These are phyloP conservation scores for Escallonia herrerae DNA, from an alignment of 129 eudicot genomes.

Conservation along the genomic window DNA sequence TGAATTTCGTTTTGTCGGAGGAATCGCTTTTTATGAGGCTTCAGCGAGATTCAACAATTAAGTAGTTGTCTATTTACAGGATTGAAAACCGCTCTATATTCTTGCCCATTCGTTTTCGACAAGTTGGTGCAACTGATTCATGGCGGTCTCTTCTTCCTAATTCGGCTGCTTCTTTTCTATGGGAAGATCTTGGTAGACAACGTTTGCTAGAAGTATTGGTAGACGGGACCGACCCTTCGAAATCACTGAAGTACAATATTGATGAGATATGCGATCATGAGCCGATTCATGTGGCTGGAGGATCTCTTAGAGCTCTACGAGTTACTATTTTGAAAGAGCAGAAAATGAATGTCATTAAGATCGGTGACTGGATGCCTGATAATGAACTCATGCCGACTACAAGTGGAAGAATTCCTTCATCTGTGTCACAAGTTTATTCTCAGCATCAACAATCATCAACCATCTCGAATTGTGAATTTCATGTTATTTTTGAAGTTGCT, in stretches of 20 bases:
- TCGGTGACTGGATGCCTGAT: conserved; percentile 82
- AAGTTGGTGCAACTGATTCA: conserved; percentile 72
- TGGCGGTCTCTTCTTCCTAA: conserved; percentile 79
- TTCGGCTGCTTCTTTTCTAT: conserved; percentile 69
- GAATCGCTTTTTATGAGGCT: too few species aligned
- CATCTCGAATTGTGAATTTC: conserved; percentile 62
- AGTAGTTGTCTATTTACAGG: conserved; percentile 39
- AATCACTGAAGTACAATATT: conserved; percentile 56
- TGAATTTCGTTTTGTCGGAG: too few species aligned
- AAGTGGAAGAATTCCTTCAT: conserved; percentile 19
- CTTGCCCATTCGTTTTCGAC: conserved; percentile 75
- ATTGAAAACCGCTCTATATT: conserved; percentile 84
- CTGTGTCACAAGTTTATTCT: conserved; percentile 26
- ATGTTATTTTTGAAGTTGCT: conserved; percentile 72
- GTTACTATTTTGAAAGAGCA: conserved; percentile 73
- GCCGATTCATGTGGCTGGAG: conserved; percentile 49
- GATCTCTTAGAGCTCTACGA: conserved; percentile 55
- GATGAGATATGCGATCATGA: conserved; percentile 83
- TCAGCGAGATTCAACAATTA: neutral
- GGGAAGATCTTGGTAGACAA: conserved; percentile 96
- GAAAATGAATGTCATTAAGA: conserved; percentile 70
- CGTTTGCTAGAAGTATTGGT: conserved; percentile 61
- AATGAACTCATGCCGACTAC: conserved; percentile 23
- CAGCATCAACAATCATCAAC: conserved; percentile 31
- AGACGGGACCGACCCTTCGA: conserved; percentile 49